These are phyloP conservation scores for Maudiozyma serrabonitensis DNA, from an alignment of 805 yeast genomes.

Conservation along the genomic window DNA sequence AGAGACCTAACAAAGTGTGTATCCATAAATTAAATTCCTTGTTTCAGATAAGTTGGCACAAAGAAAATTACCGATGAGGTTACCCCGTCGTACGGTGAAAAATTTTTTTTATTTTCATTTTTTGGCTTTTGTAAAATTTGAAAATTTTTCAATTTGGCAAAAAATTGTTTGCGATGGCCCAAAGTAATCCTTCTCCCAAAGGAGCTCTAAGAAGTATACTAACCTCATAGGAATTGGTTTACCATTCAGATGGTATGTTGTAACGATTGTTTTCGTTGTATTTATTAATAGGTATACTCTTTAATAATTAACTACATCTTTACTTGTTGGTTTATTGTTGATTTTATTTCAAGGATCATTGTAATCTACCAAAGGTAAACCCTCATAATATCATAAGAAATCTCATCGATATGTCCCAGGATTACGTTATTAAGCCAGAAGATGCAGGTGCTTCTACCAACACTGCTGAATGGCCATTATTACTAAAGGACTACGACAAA, in stretches of 20 bases:
- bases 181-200: too few relatives aligned
- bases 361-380: background rate
- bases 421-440: constrained; percentile 83
- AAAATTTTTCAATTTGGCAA: background rate
- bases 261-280: too few relatives aligned
- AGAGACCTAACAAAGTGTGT: too few relatives aligned
- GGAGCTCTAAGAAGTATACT: too few relatives aligned
- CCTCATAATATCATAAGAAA: background rate
- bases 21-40: too few relatives aligned
- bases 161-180: background rate
- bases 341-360: background rate
- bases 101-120: background rate
- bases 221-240: too few relatives aligned
- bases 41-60: too few relatives aligned
- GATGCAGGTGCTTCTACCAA: constrained; percentile 66
- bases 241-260: too few relatives aligned
- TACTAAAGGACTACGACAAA: constrained; percentile 89
- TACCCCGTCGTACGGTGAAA: too few relatives aligned
- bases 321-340: background rate
- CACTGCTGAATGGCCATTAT: constrained; percentile 91
- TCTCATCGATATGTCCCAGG: constrained; percentile 42
- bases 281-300: too few relatives aligned
- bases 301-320: too few relatives aligned
- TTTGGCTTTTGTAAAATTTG: background rate
- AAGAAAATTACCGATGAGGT: too few relatives aligned